These are phyloP conservation scores for Tympanopsis confertula DNA, from an alignment of 2,329 filamentous ascomycete genomes.

Conservation along the genomic window DNA sequence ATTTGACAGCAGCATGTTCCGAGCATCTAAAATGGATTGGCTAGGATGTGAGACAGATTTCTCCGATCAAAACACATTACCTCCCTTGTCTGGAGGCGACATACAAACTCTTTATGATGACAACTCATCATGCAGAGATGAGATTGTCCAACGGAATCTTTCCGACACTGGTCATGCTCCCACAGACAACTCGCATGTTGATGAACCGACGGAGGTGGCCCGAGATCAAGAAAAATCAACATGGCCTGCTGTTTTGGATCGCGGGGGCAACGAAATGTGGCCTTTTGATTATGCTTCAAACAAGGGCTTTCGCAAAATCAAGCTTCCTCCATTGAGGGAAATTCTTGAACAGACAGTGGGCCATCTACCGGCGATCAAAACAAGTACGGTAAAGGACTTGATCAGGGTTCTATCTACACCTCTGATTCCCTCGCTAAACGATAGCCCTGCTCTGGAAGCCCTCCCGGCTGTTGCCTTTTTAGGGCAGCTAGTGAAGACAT, in stretches of 20 bases:
- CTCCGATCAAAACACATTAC: conserved; percentile 1
- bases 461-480: conserved; percentile 1
- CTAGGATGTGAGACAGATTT: conserved; percentile 1
- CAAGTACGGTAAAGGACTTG: conserved; percentile 1
- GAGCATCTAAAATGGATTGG: conserved; percentile 1
- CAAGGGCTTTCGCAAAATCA: conserved; percentile 2
- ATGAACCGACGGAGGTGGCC: too few species aligned
- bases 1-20: conserved; percentile 1
- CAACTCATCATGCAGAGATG: too few species aligned
- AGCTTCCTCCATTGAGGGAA: conserved; percentile 1
- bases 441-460: conserved; percentile 1
- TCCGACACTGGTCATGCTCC: too few species aligned
- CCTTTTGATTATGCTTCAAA: conserved; percentile 2
- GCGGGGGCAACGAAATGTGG: conserved; percentile 2
- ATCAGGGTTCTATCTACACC: conserved; percentile 2
- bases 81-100: too few species aligned
- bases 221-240: conserved; percentile 1
- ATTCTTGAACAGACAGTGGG: conserved; percentile 2
- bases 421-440: conserved; percentile 1
- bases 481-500: conserved; percentile 1
- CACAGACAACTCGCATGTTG: too few species aligned
- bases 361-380: conserved; percentile 1
- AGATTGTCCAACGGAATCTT: too few species aligned
- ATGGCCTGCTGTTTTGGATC: conserved; percentile 1
- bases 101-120: too few species aligned